phyloP scores from a whole-genome alignment of 192 early-diverging fungal species.

The Backusella tuberculispora region DNA sequence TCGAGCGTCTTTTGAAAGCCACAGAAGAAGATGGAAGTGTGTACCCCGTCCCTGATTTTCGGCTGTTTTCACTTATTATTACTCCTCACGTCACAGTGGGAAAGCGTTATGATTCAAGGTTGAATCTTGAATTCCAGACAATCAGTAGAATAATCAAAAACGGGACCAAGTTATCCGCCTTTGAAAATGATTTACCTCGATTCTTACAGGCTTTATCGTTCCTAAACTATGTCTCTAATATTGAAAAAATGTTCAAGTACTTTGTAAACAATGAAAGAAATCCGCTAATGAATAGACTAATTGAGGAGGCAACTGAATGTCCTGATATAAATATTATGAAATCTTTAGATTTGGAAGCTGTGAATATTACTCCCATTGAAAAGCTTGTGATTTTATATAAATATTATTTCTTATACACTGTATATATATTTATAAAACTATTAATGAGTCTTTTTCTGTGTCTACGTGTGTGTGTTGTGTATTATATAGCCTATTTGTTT shows the following conservation, averaged over 20 bases:
- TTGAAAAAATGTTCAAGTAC: background rate
- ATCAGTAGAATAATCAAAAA: background rate
- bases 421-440: background rate
- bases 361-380: background rate
- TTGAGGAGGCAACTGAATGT: background rate
- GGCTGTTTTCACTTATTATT: background rate
- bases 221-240: background rate
- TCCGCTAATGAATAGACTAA: background rate
- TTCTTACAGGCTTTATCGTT: background rate
- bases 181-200: background rate
- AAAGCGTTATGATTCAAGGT: background rate
- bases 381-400: background rate
- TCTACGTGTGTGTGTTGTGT: no score
- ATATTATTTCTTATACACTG: background rate
- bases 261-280: background rate
- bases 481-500: background rate
- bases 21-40: constrained; percentile 10
- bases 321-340: background rate
- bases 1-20: background rate
- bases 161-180: background rate
- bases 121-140: background rate
- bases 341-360: background rate
- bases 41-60: background rate
- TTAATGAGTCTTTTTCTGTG: no score
- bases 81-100: background rate